Base-by-base conservation (phyloP, 768 basidiomycete genomes). In the Xerocomellus chrysenteron region DNA sequence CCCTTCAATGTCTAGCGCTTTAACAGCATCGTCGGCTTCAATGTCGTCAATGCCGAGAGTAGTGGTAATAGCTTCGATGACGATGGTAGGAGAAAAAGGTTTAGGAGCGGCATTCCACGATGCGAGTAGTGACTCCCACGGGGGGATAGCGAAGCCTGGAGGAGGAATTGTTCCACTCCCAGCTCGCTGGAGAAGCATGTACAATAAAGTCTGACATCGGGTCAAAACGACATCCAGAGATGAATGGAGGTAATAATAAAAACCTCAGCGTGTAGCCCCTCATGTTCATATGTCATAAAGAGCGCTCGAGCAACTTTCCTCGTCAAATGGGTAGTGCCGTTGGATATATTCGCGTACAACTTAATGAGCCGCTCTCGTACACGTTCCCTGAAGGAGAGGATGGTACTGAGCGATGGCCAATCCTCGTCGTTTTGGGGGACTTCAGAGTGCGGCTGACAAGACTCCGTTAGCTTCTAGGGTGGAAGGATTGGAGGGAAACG, bases 211-310 rank as follows among this genome's bases (percentile, higher is more conserved):
- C 80, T 84, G 40, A 42, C 26, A 28, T 52, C 4, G 37, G 9
- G 42, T 64, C 37, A 62, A 42, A 43, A 57, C 24, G 24, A 55
- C 5, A 42, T 36, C 48, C 24, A 44, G 16, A 33, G 28, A 42
- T 9, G 8, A 45, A 36, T 24, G 7, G 26, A 45, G 47, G 52
- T 2, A 17, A 26, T 1, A 52, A 65, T 3, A 26, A 40, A 48
- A 62, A 83, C 82, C 78, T 98, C 97, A 3, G 81, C 78, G 66
- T 98, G 96, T 70, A 92, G 76, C 5, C 82, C 90, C 68, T 98
- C 94, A 63, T 98, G 95, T 72, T 96, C 94, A 52, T 82, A 84
- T 0, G 90, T 89, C 88, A 98, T 94, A 75, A 88, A 93, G 16
- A 98, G 75, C 4, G 94, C 89, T 45, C 95, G 80, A 4, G 81